Percentiles rank a stretch among this genome's conserved stretches.
Evolutionary conservation across 23 red algal genomes (phyloP).

Genomic region (Porphyridium purpureum): DNA sequence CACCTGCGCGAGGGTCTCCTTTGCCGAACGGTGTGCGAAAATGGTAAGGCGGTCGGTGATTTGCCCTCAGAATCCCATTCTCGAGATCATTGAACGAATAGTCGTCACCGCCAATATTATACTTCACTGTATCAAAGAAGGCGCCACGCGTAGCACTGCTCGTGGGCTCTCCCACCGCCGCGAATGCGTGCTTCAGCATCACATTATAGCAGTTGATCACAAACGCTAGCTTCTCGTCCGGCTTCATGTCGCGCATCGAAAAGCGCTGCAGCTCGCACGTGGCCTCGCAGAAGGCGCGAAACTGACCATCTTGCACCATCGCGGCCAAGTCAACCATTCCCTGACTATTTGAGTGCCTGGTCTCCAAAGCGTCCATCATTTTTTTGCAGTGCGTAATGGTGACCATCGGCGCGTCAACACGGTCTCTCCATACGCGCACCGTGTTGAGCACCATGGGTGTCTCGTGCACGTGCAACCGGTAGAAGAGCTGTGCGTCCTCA

Average conservation of each 20-base stretch:
- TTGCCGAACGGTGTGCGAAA: constrained; percentile 46
- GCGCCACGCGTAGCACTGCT: constrained; percentile 34
- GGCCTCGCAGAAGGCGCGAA: too few relatives aligned
- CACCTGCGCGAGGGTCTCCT: constrained; percentile 16
- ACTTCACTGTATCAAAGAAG: constrained; percentile 38
- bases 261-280: too few relatives aligned
- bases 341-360: too few relatives aligned
- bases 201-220: constrained; percentile 79
- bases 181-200: constrained; percentile 53
- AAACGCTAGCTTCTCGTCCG: constrained; percentile 37
- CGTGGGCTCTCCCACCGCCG: constrained; percentile 7
- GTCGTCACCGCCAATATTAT: constrained; percentile 62
- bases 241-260: too few relatives aligned
- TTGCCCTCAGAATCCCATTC: constrained; percentile 56
- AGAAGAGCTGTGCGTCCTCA: not conserved
- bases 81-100: constrained; percentile 76
- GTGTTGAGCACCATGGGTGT: too few relatives aligned
- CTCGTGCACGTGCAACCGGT: too few relatives aligned
- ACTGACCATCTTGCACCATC: too few relatives aligned
- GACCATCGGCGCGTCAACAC: too few relatives aligned
- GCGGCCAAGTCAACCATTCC: too few relatives aligned
- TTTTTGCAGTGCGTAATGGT: too few relatives aligned
- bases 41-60: constrained; percentile 33
- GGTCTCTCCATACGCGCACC: too few relatives aligned
- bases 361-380: too few relatives aligned